Base-by-base conservation (phyloP, 345 rosid species). In the Anacardium occidentale region DNA sequence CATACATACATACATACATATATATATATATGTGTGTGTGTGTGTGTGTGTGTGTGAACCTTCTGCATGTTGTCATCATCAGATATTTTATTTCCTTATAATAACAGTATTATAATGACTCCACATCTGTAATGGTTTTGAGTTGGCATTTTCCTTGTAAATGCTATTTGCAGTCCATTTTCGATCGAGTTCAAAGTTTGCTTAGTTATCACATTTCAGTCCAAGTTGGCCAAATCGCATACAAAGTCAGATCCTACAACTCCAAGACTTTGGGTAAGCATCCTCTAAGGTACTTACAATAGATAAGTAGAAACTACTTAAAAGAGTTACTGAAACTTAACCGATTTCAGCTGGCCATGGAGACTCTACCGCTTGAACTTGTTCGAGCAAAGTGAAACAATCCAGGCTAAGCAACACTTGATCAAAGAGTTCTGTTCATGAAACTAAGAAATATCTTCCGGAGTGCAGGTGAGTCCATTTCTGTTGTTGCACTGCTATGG, bases 211-310 rank as follows among this genome's bases (percentile, higher is more conserved):
- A 85, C 63, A 78, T 94, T 94, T 68, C 82, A 78, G 74, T 90
- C 97, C 3, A 90, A 90, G 56, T 66, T 88, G 48, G 81, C 88
- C 54, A 88, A 85, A 79, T 81, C 82, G 81, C 87, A 90, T 56
- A 65, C 82, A 8, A 94, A 87, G 76, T 81, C 92, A 26, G 97
- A 92, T 80, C 97, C 98, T 48, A 87, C 84, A 69, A 83, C 89
- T 75, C 98, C 98, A 48, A 85, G 98, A 81, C 81, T 94, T 5
- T 94, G 98, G 98, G 97, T 94, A 77, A 79, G 86, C 61, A 75
- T 68, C 22, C 9, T 62, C 55, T 59, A 62, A 1, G 24, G 15
- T 50, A 34, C 10, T 26, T 14, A 37, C 61, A 50, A 4, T 20
- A 42, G 42, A 54, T 29, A n/a, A n/a, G n/a, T n/a, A 4, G 2